Base-by-base conservation (phyloP, 768 basidiomycete genomes). In the Chalciporus pseudorubinellus region DNA sequence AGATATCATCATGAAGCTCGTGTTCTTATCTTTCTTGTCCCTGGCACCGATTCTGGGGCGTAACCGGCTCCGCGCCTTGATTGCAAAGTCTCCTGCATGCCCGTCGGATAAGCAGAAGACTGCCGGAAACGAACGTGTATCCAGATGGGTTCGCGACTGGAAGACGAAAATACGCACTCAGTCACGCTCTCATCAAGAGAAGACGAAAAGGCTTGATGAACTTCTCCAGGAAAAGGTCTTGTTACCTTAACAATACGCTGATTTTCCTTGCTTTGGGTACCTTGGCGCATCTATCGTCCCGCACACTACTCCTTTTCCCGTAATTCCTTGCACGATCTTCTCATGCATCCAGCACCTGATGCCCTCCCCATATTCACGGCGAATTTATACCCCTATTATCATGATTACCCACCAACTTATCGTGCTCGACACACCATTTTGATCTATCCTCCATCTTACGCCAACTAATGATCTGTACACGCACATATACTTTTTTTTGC, bases 31-130 rank as follows among this genome's bases (percentile, higher is more conserved):
- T 19, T 79, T 87, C 62, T 70, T 98, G 53, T 92, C 92, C 39
- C 79, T 95, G 11, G 85, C 93, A 13, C 94, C 94, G 13, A 90
- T 95, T 46, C 73, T 95, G 5, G 87, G 84, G 19, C 81, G 88
- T 22, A 82, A 85, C 48, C 74, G 77, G 50, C 72, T 92, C 7
- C 80, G 82, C 36, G 68, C 75, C 19, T 72, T 89, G 67, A 76
- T 90, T 41, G 68, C 74, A 20, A 58, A 62, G 21, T 60, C 69
- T 1, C 41, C 59, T 42, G 56, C 65, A 2, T 43, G 53, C n/a
- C 43, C 39, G 36, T 60, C 63, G 21, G 61, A 59, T 48, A 45
- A 51, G 39, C 42, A 52, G 47, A 60, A 49, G 19, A 45, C 53
- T n/a, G 55, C 45, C 47, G 60, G 46, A 34, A 68, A 70, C 28